A percentile compares a stretch with the other conserved stretches of the same genome.
These are phyloP conservation scores for Neonectria neomacrospora DNA, from an alignment of 2,329 filamentous ascomycete genomes.

Conservation along the genomic window DNA sequence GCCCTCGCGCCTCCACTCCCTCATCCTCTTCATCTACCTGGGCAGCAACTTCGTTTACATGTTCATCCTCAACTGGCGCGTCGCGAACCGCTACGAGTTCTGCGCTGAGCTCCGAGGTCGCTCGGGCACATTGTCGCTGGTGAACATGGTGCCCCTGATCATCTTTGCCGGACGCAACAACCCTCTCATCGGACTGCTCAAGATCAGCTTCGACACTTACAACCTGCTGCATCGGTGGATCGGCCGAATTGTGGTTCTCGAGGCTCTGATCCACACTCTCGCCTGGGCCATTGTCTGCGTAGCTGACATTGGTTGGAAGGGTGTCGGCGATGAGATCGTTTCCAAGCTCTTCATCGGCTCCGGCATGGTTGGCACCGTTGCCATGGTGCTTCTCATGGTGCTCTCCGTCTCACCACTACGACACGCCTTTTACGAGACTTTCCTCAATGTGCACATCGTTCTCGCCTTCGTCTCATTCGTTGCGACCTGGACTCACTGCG, in stretches of 20 bases:
- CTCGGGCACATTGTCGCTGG: constrained; percentile 82
- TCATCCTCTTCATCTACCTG: constrained; percentile 68
- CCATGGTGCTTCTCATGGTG: constrained; percentile 74
- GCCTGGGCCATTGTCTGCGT: constrained; percentile 81
- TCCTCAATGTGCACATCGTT: constrained; percentile 86
- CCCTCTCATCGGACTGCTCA: constrained; percentile 81
- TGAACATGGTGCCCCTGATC: constrained; percentile 93
- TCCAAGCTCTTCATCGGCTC: constrained; percentile 73
- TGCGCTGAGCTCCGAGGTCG: constrained; percentile 87
- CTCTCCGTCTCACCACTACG: constrained; percentile 82
- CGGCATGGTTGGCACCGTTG: constrained; percentile 69
- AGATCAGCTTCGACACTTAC: constrained; percentile 95
- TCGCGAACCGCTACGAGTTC: constrained; percentile 69
- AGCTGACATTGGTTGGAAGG: constrained; percentile 70
- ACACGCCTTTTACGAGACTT: constrained; percentile 97
- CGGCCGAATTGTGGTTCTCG: constrained; percentile 76
- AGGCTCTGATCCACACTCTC: constrained; percentile 74
- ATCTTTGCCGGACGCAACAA: constrained; percentile 94
- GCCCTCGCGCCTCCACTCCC: constrained; percentile 70
- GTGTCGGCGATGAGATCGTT: constrained; percentile 64
- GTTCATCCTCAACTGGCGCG: constrained; percentile 69
- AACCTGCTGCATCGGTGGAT: constrained; percentile 81
- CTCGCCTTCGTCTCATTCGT: constrained; percentile 75
- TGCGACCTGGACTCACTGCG: constrained; percentile 83
- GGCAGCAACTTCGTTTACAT: constrained; percentile 72